Conservation (phyloP, 202 grass and related monocot genomes). For the Zoysia matrella region DNA sequence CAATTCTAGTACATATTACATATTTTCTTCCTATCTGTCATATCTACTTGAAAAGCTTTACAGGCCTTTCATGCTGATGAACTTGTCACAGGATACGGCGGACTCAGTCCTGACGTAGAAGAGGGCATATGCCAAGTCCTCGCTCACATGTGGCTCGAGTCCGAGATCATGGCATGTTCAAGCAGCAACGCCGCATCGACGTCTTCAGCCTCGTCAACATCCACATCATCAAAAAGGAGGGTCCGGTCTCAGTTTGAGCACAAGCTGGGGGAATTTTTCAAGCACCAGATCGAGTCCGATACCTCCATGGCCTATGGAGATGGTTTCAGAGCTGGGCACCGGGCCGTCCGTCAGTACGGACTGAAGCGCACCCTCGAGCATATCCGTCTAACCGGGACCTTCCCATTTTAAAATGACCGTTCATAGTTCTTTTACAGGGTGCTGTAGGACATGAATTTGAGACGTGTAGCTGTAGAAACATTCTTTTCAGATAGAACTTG, state of each 20-base stretch:
- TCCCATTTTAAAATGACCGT: conserved; percentile 51
- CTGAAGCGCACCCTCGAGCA: conserved; percentile 82
- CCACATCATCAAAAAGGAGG: conserved; percentile 64
- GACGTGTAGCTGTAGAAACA: conserved; percentile 53
- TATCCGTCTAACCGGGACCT: conserved; percentile 69
- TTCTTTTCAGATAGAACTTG: conserved; percentile 21
- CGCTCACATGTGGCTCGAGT: conserved; percentile 91
- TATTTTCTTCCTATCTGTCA: conserved; percentile 1
- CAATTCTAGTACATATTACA: background rate
- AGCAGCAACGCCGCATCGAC: conserved; percentile 48
- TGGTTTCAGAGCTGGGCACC: conserved; percentile 80
- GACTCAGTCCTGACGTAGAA: conserved; percentile 80
- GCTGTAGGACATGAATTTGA: conserved; percentile 29
- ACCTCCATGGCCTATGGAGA: conserved; percentile 80
- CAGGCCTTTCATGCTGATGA: conserved; percentile 16
- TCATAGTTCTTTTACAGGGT: conserved; percentile 23
- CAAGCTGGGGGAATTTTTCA: conserved; percentile 84
- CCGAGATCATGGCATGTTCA: conserved; percentile 78
- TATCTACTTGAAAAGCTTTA: background rate
- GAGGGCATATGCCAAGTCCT: conserved; percentile 98
- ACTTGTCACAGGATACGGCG: conserved; percentile 59
- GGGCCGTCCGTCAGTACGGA: conserved; percentile 69
- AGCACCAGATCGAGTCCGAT: conserved; percentile 74
- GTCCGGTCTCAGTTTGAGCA: conserved; percentile 76
- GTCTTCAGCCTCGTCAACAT: conserved; percentile 49